Evolutionary conservation across 306 rosid species (phyloP).

Genomic region (Fragaria vesca): DNA sequence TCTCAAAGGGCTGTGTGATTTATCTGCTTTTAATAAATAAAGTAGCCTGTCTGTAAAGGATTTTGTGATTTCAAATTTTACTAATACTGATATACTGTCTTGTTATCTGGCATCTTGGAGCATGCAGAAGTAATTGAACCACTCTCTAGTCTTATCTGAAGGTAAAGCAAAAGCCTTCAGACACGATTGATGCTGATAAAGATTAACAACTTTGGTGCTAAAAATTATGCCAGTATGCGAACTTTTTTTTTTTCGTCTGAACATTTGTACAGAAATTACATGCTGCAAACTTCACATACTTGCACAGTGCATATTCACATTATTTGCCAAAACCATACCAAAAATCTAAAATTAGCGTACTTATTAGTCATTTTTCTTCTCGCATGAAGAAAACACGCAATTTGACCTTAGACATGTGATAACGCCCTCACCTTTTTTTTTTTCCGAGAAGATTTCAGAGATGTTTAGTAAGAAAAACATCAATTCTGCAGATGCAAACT

Average conservation of each 20-base stretch:
- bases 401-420: no score
- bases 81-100: not conserved
- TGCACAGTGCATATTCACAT: no score
- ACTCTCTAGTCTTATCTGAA: not conserved
- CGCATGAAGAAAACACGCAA: no score
- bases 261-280: no score
- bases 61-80: not conserved
- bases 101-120: not conserved
- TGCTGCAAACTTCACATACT: no score
- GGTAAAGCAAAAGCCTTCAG: not conserved
- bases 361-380: no score
- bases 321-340: no score
- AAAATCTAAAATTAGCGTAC: no score
- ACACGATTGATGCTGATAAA: not conserved
- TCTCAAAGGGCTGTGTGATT: not conserved
- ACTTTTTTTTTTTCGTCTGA: no score
- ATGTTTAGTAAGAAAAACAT: no score
- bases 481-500: not conserved
- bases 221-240: not conserved
- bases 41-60: not conserved
- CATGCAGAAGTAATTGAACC: not conserved
- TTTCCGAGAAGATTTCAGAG: no score
- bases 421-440: no score
- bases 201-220: not conserved
- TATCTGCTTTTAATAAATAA: constrained; percentile 14